Evolutionary conservation across 805 yeast species (phyloP), one percentile per base, ranked within the genome.

Genomic region (Hanseniaspora taiwanica): DNA sequence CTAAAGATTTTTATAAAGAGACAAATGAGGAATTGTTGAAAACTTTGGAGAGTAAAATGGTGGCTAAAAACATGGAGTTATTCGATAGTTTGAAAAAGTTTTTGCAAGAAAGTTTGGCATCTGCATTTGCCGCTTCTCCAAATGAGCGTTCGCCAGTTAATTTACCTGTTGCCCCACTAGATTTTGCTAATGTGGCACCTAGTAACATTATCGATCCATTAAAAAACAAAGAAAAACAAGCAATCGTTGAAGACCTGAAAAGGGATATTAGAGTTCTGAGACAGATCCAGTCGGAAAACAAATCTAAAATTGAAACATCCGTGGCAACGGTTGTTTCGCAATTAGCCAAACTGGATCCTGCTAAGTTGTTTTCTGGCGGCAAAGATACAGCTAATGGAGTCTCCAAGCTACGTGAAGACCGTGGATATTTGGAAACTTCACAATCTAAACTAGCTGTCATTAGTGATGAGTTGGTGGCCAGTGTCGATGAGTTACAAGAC

Each of bases 401-500:
- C 34, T n/a, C 32, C 3, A 25, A 33, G 14, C 27, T 24, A 6
- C n/a, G 14, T 21, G 9, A 41, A 35, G 40, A 49, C 10, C 12
- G 79, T 37, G 53, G 66, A 1, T 85, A 82, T 50, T 81, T 91
- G 78, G 85, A 78, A 35, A 69, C 69, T 14, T 81, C 94, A 40
- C 85, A 83, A 53, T 54, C 63, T 4, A 76, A 74, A 49, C 66
- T 91, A 19, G 81, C 93, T 6, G 74, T 72, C 35, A 87, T 82
- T 13, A 78, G 93, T 6, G 95, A 85, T 54, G 52, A 55, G 1
- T 60, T 91, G 8, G 66, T 91, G 25, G 77, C 89, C 1, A 73
- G 70, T 46, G 89, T 89, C 4, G 98, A 91, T 56, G 96, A 85
- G 48, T 63, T 91, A 16, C 96, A 87, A 54, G 99, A 91, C 59